Conservation (phyloP, 352 stramenopile species). For the Blastocystis sp. region DNA sequence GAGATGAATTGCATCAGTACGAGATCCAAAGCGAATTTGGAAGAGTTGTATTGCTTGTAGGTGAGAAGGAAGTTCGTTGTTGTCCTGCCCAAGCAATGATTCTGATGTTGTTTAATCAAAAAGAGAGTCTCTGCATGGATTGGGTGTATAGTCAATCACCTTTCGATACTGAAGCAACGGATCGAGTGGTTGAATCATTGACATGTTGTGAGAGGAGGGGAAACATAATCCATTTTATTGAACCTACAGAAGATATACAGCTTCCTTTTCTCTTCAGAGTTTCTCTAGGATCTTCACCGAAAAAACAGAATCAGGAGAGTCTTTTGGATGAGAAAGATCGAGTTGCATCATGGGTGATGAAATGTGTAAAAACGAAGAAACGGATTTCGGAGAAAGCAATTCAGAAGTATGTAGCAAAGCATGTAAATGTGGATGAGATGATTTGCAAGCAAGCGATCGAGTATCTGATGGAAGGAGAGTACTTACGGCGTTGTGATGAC, state of each 20-base stretch:
- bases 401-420: background rate
- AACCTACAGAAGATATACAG: background rate
- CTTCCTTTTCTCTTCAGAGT: background rate
- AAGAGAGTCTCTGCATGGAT: background rate
- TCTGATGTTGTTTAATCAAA: background rate
- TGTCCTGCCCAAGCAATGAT: constrained; percentile 1
- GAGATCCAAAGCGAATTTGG: background rate
- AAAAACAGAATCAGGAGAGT: background rate
- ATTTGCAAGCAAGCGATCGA: background rate
- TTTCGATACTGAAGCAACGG: background rate
- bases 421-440: background rate
- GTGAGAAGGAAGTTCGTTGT: background rate
- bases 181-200: background rate
- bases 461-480: background rate
- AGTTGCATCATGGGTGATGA: background rate
- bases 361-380: constrained; percentile 24
- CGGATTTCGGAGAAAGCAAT: background rate
- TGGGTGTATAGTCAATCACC: background rate
- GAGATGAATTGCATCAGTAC: background rate
- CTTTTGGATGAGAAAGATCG: background rate
- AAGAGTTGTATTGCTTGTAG: background rate
- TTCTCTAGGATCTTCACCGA: background rate
- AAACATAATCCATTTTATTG: background rate
- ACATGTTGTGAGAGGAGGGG: background rate
- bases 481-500: background rate